Conservation (phyloP, 208 protist species). For the Trypanosoma caninum region DNA sequence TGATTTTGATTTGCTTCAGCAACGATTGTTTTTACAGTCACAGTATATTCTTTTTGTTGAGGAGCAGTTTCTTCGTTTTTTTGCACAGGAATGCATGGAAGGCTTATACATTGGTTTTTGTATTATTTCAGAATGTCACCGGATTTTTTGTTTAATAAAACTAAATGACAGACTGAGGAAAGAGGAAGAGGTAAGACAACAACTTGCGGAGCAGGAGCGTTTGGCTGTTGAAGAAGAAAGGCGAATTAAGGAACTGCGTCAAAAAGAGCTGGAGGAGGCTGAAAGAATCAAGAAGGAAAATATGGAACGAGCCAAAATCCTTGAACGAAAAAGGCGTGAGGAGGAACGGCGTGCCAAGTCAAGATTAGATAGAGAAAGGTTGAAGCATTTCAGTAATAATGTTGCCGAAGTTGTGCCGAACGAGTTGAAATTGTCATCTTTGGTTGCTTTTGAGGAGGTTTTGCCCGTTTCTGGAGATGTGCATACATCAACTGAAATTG, state of each 20-base stretch:
- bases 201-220: conserved; percentile 32
- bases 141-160: neutral
- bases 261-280: conserved; percentile 44
- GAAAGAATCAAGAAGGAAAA: conserved; percentile 26
- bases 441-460: neutral
- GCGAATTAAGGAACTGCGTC: conserved; percentile 25
- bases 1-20: conserved; percentile 66
- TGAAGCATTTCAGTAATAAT: conserved; percentile 7
- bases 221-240: conserved; percentile 30
- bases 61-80: conserved; percentile 37
- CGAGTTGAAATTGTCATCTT: neutral
- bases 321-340: conserved; percentile 55
- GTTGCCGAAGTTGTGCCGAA: neutral
- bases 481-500: neutral
- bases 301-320: conserved; percentile 48
- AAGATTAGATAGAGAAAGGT: conserved; percentile 30
- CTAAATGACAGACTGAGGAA: conserved; percentile 20
- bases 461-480: neutral
- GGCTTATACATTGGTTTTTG: conserved; percentile 8
- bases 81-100: conserved; percentile 27
- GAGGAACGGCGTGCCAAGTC: conserved; percentile 29
- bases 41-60: conserved; percentile 26
- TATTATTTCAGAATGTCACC: conserved; percentile 15
- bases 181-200: conserved; percentile 30
- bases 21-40: conserved; percentile 36